These are phyloP conservation scores for Zygosaccharomyces pseudobailii DNA, from an alignment of 1,139 yeast genomes.

Conservation along the genomic window DNA sequence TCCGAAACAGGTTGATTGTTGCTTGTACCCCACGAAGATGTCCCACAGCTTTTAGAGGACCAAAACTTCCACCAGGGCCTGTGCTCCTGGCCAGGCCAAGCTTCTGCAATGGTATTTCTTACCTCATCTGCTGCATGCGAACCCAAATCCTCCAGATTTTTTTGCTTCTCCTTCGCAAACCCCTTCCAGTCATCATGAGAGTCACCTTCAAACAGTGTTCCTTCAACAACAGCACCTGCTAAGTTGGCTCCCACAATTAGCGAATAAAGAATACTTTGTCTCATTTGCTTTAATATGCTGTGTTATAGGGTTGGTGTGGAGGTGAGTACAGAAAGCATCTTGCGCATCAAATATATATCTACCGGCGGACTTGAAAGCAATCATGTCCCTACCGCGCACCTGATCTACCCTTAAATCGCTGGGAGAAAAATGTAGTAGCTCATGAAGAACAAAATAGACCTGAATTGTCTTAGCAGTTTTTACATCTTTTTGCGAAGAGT, in stretches of 20 bases:
- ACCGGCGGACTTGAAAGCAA: background rate
- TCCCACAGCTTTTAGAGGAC: conserved; percentile 13
- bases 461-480: background rate
- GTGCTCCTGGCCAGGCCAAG: conserved; percentile 31
- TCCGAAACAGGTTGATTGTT: conserved; percentile 19
- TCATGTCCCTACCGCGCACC: background rate
- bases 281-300: conserved; percentile 1
- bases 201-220: background rate
- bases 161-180: conserved; percentile 20
- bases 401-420: background rate
- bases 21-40: conserved; percentile 11
- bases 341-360: background rate
- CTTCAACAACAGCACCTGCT: conserved; percentile 9
- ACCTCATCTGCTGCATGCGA: conserved; percentile 33
- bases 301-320: background rate
- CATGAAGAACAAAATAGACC: background rate
- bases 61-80: conserved; percentile 31
- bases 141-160: conserved; percentile 22
- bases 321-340: background rate
- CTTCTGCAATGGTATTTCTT: conserved; percentile 36
- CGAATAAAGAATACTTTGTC: background rate
- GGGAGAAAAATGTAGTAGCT: background rate
- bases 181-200: background rate
- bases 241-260: conserved; percentile 2
- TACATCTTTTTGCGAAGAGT: background rate